Evolutionary conservation across 2,329 filamentous ascomycete genomes (phyloP).

Genomic region (Sarocladiaceae sp.): DNA sequence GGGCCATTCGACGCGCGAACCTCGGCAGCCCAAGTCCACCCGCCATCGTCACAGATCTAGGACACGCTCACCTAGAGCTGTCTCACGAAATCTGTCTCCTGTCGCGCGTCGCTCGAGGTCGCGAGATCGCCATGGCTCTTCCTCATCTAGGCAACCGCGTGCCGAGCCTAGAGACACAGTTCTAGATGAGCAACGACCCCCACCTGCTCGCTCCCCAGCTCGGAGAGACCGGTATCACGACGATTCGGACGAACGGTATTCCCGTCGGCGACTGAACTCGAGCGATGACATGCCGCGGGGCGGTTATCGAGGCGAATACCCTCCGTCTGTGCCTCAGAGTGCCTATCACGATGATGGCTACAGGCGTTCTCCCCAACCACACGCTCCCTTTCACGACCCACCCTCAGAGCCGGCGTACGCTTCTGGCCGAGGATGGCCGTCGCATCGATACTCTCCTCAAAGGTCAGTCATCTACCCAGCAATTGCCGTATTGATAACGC

Average conservation of each 20-base stretch:
- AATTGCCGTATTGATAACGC: neutral
- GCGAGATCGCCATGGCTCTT: neutral
- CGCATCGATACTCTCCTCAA: constrained; percentile 31
- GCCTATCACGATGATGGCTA: constrained; percentile 30
- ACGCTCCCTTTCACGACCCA: constrained; percentile 38
- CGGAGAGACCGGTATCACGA: constrained; percentile 28
- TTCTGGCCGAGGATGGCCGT: constrained; percentile 32
- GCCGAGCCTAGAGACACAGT: neutral
- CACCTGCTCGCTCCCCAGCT: neutral
- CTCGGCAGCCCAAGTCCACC: neutral
- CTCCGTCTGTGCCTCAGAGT: constrained; percentile 30
- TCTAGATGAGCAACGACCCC: neutral
- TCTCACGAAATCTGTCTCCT: neutral
- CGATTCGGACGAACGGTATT: constrained; percentile 17
- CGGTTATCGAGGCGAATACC: constrained; percentile 35
- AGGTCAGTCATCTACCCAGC: constrained; percentile 29
- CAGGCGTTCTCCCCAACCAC: constrained; percentile 36
- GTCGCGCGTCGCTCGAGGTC: neutral
- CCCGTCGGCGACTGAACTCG: constrained; percentile 32
- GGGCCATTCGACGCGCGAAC: neutral
- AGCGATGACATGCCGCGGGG: constrained; percentile 45
- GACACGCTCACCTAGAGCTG: neutral
- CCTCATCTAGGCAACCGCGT: neutral
- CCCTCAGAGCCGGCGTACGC: constrained; percentile 38
- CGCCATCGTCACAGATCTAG: constrained; percentile 10